Evolutionary conservation across 805 yeast species (phyloP).

Genomic region (Sugiyamaella americana): DNA sequence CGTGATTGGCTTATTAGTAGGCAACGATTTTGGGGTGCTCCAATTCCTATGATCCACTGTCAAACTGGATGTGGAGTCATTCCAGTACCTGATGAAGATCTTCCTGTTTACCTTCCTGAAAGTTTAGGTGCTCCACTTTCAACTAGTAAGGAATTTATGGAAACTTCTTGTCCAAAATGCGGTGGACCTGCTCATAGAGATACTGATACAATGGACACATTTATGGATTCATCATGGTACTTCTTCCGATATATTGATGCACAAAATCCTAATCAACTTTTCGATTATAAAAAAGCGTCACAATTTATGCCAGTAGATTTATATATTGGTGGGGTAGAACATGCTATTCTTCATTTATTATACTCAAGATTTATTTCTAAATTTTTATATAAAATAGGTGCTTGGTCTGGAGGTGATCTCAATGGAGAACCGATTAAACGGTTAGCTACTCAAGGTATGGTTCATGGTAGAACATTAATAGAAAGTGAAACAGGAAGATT

Average conservation of each 20-base stretch:
- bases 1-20: conserved; percentile 94
- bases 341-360: conserved; percentile 85
- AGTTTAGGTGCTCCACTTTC: conserved; percentile 56
- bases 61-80: conserved; percentile 70
- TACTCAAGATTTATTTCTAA: conserved; percentile 84
- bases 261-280: conserved; percentile 50
- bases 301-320: conserved; percentile 74
- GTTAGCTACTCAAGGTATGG: conserved; percentile 95
- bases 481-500: conserved; percentile 71
- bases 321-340: conserved; percentile 94
- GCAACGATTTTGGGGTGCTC: conserved; percentile 98
- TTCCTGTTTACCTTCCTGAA: conserved; percentile 78
- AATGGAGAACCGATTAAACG: conserved; percentile 76
- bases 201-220: conserved; percentile 98
- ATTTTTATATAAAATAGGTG: conserved; percentile 59
- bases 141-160: conserved; percentile 58
- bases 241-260: conserved; percentile 79
- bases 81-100: conserved; percentile 80
- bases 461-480: conserved; percentile 78
- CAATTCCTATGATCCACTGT: conserved; percentile 93
- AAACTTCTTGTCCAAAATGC: conserved; percentile 79
- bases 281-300: conserved; percentile 45
- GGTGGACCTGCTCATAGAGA: conserved; percentile 66
- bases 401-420: conserved; percentile 55
- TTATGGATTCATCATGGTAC: conserved; percentile 98